Evolutionary conservation across 257 asterid species (phyloP), one percentile per base, ranked within the genome.

Genomic region (Craterostigma plantagineum): DNA sequence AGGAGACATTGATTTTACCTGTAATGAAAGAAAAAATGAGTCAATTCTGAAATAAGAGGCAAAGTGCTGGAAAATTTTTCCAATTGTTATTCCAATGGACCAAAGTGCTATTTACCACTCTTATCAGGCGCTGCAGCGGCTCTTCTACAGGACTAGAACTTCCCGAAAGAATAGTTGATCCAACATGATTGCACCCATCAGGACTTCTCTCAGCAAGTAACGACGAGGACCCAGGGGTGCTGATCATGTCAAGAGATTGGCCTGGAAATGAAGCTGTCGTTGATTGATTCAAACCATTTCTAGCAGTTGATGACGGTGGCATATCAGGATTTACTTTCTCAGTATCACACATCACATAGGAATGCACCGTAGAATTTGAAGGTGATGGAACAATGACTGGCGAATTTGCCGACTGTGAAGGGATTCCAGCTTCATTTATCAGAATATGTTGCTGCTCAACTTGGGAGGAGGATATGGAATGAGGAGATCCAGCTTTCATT

Each of bases 161-260:
- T 56, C 81, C 75, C 0, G 91, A 56, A 59, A 65, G 60, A 63
- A 67, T 63, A 48, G 81, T 59, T 51, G 85, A 60, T 38, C 67
- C 65, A 62, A 62, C 76, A 34, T 77, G 91, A 58, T 75, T 85
- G 42, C 75, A 48, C 51, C 82, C 94, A 65, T 85, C 96, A 34
- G 75, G 71, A 63, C 82, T 67, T 53, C 76, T 72, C 52, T 85
- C 96, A 27, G 92, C 94, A 46, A 85, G 82, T 63, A 85, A 69
- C 54, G 96, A 91, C n/a, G 96, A 85, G 61, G 81, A 81, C 62
- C 96, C 96, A 36, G 96, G 96, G 42, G 96, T 85, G 52, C 90
- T 93, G 52, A 85, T 81, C 15, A 91, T 23, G 30, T 23, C 92
- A 60, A 81, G 75, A 42, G 96, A 85, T 42, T 85, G 96, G 27